Evolutionary conservation across 1,284 basidiomycete species (phyloP).

Genomic region (Acaromyces ingoldii): DNA sequence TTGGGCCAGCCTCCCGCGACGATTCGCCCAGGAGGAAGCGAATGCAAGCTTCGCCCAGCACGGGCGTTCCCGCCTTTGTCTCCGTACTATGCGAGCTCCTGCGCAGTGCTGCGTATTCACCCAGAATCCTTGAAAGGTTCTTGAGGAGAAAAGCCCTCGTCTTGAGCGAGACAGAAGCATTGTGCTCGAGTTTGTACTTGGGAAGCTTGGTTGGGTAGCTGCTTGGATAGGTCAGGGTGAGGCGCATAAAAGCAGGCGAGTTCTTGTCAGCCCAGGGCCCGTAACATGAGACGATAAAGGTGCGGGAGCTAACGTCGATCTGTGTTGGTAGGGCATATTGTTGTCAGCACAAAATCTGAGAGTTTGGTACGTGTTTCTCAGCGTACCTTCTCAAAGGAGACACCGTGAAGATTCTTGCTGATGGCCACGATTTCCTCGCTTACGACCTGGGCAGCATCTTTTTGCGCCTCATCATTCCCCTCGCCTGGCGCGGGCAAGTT

Average conservation of each 20-base stretch:
- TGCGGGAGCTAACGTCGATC: conserved; percentile 17
- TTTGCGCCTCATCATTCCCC: neutral
- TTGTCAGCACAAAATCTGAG: no score
- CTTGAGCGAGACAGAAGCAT: conserved; percentile 36
- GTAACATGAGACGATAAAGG: conserved; percentile 13
- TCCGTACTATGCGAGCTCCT: conserved; percentile 24
- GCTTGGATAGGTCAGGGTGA: conserved; percentile 36
- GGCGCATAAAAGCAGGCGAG: conserved; percentile 37
- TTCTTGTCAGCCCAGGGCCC: conserved; percentile 39
- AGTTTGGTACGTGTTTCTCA: no score
- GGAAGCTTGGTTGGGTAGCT: conserved; percentile 35
- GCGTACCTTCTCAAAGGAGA: conserved; percentile 33
- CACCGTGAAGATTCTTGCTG: conserved; percentile 27
- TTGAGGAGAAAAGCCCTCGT: conserved; percentile 37
- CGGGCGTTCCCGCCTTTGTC: no score
- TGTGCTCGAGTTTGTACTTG: conserved; percentile 43
- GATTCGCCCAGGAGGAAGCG: conserved; percentile 36
- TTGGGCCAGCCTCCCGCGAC: conserved; percentile 9
- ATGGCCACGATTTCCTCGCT: conserved; percentile 25
- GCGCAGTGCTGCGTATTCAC: conserved; percentile 1
- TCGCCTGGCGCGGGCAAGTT: neutral
- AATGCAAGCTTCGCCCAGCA: no score
- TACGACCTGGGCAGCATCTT: conserved; percentile 6
- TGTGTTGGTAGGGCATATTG: no score
- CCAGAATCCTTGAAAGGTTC: conserved; percentile 9